Conservation (phyloP, 169 alveolate genomes). For the Plasmodium berghei region DNA sequence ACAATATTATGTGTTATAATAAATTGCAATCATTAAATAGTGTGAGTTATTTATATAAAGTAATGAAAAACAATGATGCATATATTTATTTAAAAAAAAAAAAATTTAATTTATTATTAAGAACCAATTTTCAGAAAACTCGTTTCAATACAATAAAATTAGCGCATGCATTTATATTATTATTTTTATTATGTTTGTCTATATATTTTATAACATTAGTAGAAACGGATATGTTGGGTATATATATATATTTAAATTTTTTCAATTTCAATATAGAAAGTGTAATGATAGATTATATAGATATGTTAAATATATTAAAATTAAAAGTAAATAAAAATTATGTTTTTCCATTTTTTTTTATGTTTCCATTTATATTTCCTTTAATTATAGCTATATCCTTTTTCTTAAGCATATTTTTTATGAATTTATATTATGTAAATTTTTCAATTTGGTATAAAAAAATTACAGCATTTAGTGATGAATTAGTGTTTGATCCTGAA, state of each 20-base stretch:
- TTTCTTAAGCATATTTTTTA: constrained; percentile 44
- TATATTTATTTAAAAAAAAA: constrained; percentile 65
- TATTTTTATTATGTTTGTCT: constrained; percentile 28
- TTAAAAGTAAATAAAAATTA: constrained; percentile 23
- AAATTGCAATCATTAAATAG: constrained; percentile 33
- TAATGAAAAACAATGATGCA: constrained; percentile 68
- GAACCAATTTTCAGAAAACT: not conserved
- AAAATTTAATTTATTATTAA: constrained; percentile 47
- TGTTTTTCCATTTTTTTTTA: constrained; percentile 50
- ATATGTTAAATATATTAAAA: constrained; percentile 66
- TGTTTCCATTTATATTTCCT: constrained; percentile 68
- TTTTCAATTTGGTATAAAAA: constrained; percentile 50
- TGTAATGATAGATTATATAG: constrained; percentile 33
- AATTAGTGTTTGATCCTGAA: constrained; percentile 27
- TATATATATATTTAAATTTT: constrained; percentile 50
- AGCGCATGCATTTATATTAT: constrained; percentile 24
- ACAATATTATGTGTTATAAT: constrained; percentile 28
- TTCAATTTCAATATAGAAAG: constrained; percentile 70
- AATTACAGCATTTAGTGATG: constrained; percentile 21
- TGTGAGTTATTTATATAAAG: constrained; percentile 25
- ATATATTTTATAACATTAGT: constrained; percentile 42
- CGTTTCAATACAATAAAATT: constrained; percentile 20
- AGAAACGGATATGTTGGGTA: constrained; percentile 37
- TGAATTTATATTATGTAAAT: constrained; percentile 48
- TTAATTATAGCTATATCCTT: constrained; percentile 11